Base-by-base conservation (phyloP, 306 rosid genomes). In the Prinsepia uniflora region DNA sequence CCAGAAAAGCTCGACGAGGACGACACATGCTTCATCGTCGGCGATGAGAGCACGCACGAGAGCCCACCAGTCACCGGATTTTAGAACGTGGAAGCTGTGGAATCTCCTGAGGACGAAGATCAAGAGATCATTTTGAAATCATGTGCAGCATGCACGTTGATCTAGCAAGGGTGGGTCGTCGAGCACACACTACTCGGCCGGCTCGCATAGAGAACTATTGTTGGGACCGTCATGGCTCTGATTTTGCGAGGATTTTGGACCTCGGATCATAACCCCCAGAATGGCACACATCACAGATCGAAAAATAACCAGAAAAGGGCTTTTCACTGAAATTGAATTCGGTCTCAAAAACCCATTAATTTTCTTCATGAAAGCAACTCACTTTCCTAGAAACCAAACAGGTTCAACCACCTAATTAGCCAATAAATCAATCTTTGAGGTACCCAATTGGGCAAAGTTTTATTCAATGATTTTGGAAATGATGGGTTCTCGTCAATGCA, bases 141-240 rank as follows among this genome's bases (percentile, higher is more conserved):
- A 30, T 74, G 78, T 8, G 95, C 62, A 30, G 86, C 79, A 20
- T 90, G 93, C 6, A 85, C 80, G 62, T 84, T 92, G 69, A 86
- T 81, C 77, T 84, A 94, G 80, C 90, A 90, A 1, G 97, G 85
- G 57, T 90, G 86, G 34, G 98, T 76, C 41, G 96, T 48, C 14
- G 99, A 94, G 82, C 96, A 86, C 53, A 94, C 93, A 63, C 85
- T 84, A 79, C 95, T 79, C n/a, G 97, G 92, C 60, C 95, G 91
- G 64, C 96, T 94, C 39, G 96, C 89, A 84, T 91, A 91, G 1
- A 95, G 78, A 36, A 96, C 92, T 61, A 91, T 89, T 5, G 30
- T 88, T 4, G 99, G 96, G 17, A 91, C 96, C 72, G 85, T 86
- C 99, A 95, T 89, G 78, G 73, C 54, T 75, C 45, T 55, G 30